Percentiles rank a stretch among this genome's conserved stretches.
Conservation (phyloP, 176 grass and related monocot genomes). For the Oropetium thomaeum region DNA sequence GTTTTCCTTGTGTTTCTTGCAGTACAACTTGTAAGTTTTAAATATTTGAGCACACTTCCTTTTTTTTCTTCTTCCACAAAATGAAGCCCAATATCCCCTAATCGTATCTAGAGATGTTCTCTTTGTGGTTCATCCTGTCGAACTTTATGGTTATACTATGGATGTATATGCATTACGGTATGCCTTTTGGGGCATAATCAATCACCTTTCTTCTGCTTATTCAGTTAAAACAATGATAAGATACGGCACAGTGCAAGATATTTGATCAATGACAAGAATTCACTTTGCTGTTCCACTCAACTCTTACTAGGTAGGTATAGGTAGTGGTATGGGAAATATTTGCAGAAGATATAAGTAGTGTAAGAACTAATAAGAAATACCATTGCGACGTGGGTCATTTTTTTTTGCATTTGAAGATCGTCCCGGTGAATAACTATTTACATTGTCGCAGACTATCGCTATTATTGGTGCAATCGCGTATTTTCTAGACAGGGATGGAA, state of each 20-base stretch:
- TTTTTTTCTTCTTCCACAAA: constrained; percentile 2
- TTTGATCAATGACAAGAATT: background rate
- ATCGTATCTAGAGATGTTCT: background rate
- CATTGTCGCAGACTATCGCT: constrained; percentile 66
- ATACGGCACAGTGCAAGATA: background rate
- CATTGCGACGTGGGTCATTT: background rate
- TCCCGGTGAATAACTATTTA: background rate
- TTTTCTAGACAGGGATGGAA: constrained; percentile 86
- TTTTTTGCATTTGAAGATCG: background rate
- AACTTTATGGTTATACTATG: background rate
- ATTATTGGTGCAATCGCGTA: constrained; percentile 73
- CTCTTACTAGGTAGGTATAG: constrained; percentile 8
- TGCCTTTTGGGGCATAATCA: background rate
- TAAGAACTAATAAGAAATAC: background rate
- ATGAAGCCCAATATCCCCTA: background rate
- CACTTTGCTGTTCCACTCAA: constrained; percentile 6
- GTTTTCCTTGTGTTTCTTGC: constrained; percentile 88
- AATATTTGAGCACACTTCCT: constrained; percentile 5
- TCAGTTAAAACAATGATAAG: background rate
- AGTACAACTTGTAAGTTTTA: constrained; percentile 77
- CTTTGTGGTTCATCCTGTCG: background rate
- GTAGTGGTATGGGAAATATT: background rate
- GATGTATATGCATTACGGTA: background rate
- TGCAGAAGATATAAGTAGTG: background rate
- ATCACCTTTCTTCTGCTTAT: background rate